phyloP scores from a whole-genome alignment of 371 early-diverging fungal species.

The Mortierella sp. region DNA sequence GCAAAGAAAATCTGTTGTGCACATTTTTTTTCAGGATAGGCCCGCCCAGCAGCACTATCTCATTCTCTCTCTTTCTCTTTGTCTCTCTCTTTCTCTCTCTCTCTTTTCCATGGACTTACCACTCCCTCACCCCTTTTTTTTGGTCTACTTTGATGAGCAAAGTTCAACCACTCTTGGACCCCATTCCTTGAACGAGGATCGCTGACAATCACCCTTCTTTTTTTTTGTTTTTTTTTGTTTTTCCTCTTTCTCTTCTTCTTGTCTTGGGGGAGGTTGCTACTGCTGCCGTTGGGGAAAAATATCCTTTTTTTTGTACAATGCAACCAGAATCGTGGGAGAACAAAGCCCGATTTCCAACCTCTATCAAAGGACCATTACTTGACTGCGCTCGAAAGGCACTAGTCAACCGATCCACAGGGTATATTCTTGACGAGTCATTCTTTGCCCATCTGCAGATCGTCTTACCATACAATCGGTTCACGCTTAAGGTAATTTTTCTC shows the following conservation, averaged over 20 bases:
- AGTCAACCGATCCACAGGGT: constrained; percentile 35
- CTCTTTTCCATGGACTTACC: too few species aligned
- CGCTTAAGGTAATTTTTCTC: constrained; percentile 53
- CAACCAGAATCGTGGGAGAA: constrained; percentile 39
- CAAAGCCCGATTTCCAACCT: constrained; percentile 60
- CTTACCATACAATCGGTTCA: constrained; percentile 64
- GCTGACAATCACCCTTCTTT: neutral
- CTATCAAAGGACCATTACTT: constrained; percentile 55
- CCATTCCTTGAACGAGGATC: too few species aligned
- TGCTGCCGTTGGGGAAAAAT: too few species aligned
- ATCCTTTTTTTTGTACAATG: neutral
- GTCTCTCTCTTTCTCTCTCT: too few species aligned
- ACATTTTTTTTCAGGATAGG: too few species aligned
- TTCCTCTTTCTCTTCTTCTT: neutral
- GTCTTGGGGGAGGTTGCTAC: too few species aligned
- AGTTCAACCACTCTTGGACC: too few species aligned
- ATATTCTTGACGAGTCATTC: constrained; percentile 55
- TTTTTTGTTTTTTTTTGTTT: constrained; percentile 9
- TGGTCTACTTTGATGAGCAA: too few species aligned
- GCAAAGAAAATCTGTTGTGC: too few species aligned
- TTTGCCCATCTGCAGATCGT: constrained; percentile 56
- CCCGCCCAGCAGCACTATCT: too few species aligned
- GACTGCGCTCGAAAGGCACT: constrained; percentile 55
- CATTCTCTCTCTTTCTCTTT: too few species aligned
- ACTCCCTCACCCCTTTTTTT: too few species aligned